phyloP scores from a whole-genome alignment of 768 basidiomycete species.

The Rubroboletus satanas region DNA sequence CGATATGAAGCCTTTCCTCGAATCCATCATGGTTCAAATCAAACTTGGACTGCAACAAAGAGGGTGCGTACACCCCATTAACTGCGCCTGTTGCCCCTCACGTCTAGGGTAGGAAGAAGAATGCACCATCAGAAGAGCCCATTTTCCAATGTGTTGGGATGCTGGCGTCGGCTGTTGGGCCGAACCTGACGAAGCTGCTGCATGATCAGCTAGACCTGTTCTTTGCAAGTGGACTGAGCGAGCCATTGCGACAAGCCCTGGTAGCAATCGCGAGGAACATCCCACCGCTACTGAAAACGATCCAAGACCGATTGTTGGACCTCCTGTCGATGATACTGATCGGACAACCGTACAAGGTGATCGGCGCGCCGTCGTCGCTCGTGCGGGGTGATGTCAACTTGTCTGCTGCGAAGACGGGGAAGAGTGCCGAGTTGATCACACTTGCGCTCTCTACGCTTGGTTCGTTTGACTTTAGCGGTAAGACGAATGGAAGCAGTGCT shows the following conservation, averaged over 20 bases:
- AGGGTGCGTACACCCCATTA: slow-evolving; percentile 51
- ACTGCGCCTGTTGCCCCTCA: slow-evolving; percentile 1
- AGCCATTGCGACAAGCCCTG: slow-evolving; percentile 80
- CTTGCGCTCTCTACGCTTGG: slow-evolving; percentile 86
- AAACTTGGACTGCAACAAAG: slow-evolving; percentile 83
- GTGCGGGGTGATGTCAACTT: slow-evolving; percentile 56
- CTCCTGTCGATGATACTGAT: slow-evolving; percentile 75
- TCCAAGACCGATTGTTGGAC: slow-evolving; percentile 93
- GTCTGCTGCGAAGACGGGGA: slow-evolving; percentile 50
- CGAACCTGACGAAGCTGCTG: slow-evolving; percentile 89
- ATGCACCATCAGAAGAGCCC: slow-evolving; percentile 88
- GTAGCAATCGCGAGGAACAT: slow-evolving; percentile 83
- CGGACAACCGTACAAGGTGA: slow-evolving; percentile 80
- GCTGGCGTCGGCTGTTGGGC: slow-evolving; percentile 92
- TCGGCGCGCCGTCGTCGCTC: slow-evolving; percentile 75
- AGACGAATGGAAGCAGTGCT: slow-evolving; percentile 8
- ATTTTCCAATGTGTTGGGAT: slow-evolving; percentile 98
- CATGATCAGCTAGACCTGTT: slow-evolving; percentile 97
- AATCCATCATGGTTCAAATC: slow-evolving; percentile 84
- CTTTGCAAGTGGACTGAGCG: slow-evolving; percentile 91
- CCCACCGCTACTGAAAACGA: slow-evolving; percentile 83
- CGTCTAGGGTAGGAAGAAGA: slow-evolving; percentile 58
- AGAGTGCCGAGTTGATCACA: slow-evolving; percentile 65
- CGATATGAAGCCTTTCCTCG: slow-evolving; percentile 95
- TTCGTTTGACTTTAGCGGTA: slow-evolving; percentile 92